Evolutionary conservation across 306 rosid genomes (phyloP).

Genomic region (Spatholobus suberectus): DNA sequence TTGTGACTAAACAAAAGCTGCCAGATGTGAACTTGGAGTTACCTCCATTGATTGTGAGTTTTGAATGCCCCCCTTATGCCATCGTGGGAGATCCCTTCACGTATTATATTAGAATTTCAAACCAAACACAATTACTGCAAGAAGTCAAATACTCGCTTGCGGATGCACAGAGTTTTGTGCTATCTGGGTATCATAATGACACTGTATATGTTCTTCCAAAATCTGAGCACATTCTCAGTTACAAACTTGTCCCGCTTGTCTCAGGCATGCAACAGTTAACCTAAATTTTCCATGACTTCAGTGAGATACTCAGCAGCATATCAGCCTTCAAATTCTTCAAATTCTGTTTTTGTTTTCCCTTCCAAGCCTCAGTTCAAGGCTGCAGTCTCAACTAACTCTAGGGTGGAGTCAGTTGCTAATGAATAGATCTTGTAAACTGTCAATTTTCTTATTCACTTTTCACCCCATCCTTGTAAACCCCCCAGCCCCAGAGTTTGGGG

Average conservation of each 20-base stretch:
- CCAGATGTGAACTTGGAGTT: conserved; percentile 73
- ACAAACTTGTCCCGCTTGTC: conserved; percentile 92
- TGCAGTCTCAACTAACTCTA: conserved; percentile 48
- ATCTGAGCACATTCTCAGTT: conserved; percentile 74
- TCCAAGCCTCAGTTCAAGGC: conserved; percentile 76
- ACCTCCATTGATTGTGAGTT: conserved; percentile 78
- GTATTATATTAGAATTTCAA: conserved; percentile 64
- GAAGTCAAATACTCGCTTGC: conserved; percentile 80
- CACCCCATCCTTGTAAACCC: neutral
- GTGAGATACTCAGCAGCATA: conserved; percentile 80
- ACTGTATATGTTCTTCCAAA: conserved; percentile 80
- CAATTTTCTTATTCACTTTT: neutral
- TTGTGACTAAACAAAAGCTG: conserved; percentile 66
- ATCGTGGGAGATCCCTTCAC: conserved; percentile 88
- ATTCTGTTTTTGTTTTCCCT: conserved; percentile 74
- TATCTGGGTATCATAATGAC: conserved; percentile 84
- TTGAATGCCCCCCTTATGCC: conserved; percentile 92
- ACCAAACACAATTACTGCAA: conserved; percentile 82
- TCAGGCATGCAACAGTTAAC: conserved; percentile 83
- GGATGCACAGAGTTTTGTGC: conserved; percentile 86
- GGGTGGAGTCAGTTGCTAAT: conserved; percentile 59
- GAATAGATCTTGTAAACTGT: conserved; percentile 49
- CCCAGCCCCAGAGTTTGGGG: neutral
- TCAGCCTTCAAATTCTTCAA: conserved; percentile 65
- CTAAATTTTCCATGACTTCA: conserved; percentile 75